Base-by-base conservation (phyloP, 768 basidiomycete genomes). In the Naganishia friedmannii region DNA sequence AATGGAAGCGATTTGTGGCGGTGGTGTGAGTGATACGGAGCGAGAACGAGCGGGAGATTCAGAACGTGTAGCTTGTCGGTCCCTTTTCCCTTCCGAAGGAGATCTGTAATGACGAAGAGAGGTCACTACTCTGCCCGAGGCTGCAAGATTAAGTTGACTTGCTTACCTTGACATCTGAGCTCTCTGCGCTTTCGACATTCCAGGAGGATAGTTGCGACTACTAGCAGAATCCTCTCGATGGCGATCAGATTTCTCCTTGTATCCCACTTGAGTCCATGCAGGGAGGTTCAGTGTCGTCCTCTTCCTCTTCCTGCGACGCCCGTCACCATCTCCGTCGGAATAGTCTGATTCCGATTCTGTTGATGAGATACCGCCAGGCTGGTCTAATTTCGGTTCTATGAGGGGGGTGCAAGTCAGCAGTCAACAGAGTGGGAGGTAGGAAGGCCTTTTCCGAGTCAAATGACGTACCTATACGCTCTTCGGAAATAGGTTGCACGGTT, bases 281-380 rank as follows among this genome's bases (percentile, higher is more conserved):
- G 39, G 39, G 12, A 63, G 23, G 26, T 63, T 42, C 39, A 63
- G 26, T 10, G 26, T 45, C 42, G 1, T 42, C 39, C 42, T 63
- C 19, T 29, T n/a, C 26, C 39, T 63, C 26, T 45, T 63, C 29
- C 39, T 42, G 12, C 39, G 37, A 29, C 26, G 60, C 4, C 60
- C 60, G 21, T 63, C 23, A 19, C 42, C 42, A 15, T 63, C 57
- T 21, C n/a, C 60, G 39, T 63, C 60, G n/a, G 60, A 63, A 29
- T 63, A 42, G 42, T 63, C 60, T 42, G 60, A 45, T 45, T 45
- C 60, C 8, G 60, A 63, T 31, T 37, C 39, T 3, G 57, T 42
- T 26, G 19, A 28, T 17, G 39, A 55, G 29, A 63, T 46, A 42
- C n/a, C 42, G 23, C 15, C 29, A 26, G n/a, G 60, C 12, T 39